These are phyloP conservation scores for Atkinsonella texensis DNA, from an alignment of 2,329 filamentous ascomycete species.

Conservation along the genomic window DNA sequence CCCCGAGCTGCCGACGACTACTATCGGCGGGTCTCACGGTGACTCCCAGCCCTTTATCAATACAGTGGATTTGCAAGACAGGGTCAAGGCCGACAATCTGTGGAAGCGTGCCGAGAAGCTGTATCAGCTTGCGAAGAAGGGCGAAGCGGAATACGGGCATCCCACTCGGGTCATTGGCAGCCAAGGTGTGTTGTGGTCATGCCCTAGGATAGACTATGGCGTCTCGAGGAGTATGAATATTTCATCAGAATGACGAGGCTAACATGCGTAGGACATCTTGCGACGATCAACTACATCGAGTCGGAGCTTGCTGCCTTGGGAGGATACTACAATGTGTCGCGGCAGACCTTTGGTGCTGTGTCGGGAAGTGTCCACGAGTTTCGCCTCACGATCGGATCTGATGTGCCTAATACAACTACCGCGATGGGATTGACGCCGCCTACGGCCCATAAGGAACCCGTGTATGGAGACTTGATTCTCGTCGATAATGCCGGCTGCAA, in stretches of 20 bases:
- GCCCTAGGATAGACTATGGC: neutral
- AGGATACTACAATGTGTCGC: constrained; percentile 50
- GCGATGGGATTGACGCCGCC: constrained; percentile 58
- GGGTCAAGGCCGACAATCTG: constrained; percentile 44
- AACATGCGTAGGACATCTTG: constrained; percentile 41
- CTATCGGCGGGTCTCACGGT: neutral
- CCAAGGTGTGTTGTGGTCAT: constrained; percentile 29
- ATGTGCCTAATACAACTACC: constrained; percentile 35
- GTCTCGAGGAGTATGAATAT: too few relatives aligned
- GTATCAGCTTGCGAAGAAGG: constrained; percentile 48
- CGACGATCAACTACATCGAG: constrained; percentile 52
- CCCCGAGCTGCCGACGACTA: neutral
- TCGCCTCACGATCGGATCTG: constrained; percentile 41
- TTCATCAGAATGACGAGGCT: neutral
- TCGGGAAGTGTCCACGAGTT: constrained; percentile 48
- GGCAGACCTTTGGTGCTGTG: constrained; percentile 52
- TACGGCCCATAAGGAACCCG: constrained; percentile 45
- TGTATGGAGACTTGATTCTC: constrained; percentile 47
- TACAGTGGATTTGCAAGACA: constrained; percentile 41
- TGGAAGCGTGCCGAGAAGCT: constrained; percentile 47
- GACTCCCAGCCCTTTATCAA: constrained; percentile 32
- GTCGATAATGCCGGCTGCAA: constrained; percentile 53
- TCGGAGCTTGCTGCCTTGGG: constrained; percentile 40
- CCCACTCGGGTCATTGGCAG: constrained; percentile 63
- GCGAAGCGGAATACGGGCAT: constrained; percentile 49